These are phyloP conservation scores for Cochlearia excelsa DNA, from an alignment of 345 rosid genomes.

Conservation along the genomic window DNA sequence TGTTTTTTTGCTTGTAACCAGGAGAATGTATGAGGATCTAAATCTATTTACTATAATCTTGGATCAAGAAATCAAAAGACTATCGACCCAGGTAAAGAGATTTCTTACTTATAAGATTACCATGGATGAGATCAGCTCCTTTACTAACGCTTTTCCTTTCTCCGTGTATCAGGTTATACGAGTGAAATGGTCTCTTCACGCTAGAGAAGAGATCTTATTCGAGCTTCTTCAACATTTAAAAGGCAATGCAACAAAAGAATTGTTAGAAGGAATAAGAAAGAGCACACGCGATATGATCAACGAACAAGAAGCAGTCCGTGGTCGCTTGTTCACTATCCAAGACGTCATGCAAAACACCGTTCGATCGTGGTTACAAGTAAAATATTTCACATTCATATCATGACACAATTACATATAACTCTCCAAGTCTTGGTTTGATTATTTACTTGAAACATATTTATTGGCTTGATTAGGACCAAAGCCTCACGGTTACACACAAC, in stretches of 20 bases:
- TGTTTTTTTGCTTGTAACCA: slow-evolving; percentile 22
- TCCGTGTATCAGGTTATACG: slow-evolving; percentile 48
- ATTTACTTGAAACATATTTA: background rate
- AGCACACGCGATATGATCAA: slow-evolving; percentile 57
- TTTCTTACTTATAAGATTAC: slow-evolving; percentile 13
- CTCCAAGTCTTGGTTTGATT: background rate
- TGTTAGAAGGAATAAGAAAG: slow-evolving; percentile 46
- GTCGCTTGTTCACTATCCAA: slow-evolving; percentile 58
- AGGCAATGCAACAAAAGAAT: slow-evolving; percentile 42
- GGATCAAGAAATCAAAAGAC: slow-evolving; percentile 65
- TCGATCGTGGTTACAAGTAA: slow-evolving; percentile 67
- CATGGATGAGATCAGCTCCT: slow-evolving; percentile 1
- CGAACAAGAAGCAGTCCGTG: slow-evolving; percentile 63
- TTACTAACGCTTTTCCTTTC: background rate
- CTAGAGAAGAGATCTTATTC: slow-evolving; percentile 61
- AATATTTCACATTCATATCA: background rate
- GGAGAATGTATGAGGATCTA: slow-evolving; percentile 59
- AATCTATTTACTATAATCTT: slow-evolving; percentile 49
- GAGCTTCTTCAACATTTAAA: slow-evolving; percentile 60
- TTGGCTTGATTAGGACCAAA: slow-evolving; percentile 47
- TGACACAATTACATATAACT: background rate
- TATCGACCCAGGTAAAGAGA: slow-evolving; percentile 51
- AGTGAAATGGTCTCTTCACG: slow-evolving; percentile 73
- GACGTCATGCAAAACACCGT: slow-evolving; percentile 69
- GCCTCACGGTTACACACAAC: slow-evolving; percentile 62